Conservation (phyloP, 495 filamentous ascomycete species). For the Poronia punctata region DNA sequence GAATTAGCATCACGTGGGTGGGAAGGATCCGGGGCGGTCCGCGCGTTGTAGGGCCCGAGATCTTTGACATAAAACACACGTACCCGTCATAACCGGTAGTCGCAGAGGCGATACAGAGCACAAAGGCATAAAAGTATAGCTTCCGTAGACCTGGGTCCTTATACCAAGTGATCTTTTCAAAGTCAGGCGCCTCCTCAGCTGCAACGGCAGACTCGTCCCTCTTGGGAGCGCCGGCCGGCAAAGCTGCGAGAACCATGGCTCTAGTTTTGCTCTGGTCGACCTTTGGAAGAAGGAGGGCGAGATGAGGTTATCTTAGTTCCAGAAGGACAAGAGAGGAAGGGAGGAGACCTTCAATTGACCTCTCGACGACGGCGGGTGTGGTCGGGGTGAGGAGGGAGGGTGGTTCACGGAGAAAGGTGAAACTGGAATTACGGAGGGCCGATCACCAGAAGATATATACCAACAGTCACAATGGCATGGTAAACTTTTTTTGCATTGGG, state of each 20-base stretch:
- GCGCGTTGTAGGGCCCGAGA: too few species aligned
- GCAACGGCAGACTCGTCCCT: conserved; percentile 25
- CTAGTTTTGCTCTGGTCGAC: neutral
- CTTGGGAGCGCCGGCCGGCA: conserved; percentile 17
- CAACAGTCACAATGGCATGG: conserved; percentile 12
- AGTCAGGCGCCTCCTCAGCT: conserved; percentile 49
- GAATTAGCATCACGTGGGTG: conserved; percentile 9
- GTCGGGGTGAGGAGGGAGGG: conserved; percentile 1
- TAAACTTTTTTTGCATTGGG: conserved; percentile 5
- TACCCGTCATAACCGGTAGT: conserved; percentile 64
- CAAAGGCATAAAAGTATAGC: conserved; percentile 51
- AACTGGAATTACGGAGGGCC: conserved; percentile 5
- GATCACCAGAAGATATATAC: conserved; percentile 20
- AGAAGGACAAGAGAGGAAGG: conserved; percentile 2
- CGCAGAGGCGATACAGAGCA: conserved; percentile 56
- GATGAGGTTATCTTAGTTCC: neutral
- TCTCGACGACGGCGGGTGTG: neutral
- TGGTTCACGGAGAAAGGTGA: conserved; percentile 3
- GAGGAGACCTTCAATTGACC: neutral
- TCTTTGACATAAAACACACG: neutral
- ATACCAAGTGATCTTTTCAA: conserved; percentile 53
- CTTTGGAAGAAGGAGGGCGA: neutral
- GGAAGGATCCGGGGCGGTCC: neutral
- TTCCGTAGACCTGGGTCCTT: conserved; percentile 53
- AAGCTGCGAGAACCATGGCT: conserved; percentile 10